Conservation (phyloP, 106 monocot species). For the Dendrobium catenatum region DNA sequence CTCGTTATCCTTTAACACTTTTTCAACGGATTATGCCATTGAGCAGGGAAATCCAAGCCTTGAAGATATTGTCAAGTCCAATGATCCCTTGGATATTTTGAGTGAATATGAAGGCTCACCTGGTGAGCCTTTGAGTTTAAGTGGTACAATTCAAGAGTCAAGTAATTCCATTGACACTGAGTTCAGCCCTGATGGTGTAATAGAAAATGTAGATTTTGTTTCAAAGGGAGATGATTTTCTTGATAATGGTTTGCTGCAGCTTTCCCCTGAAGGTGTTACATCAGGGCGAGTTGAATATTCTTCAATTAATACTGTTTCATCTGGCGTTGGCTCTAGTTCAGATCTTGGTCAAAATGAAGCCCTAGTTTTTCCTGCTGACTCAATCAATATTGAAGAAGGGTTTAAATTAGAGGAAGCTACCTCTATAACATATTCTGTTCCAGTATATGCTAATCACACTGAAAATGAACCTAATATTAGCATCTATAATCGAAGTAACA, state of each 20-base stretch:
- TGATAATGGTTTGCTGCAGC: constrained; percentile 16
- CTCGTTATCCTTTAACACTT: constrained; percentile 10
- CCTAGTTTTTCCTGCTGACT: neutral
- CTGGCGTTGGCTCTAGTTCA: constrained; percentile 13
- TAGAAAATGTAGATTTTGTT: constrained; percentile 9
- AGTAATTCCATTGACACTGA: constrained; percentile 18
- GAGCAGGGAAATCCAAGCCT: constrained; percentile 11
- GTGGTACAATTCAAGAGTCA: constrained; percentile 18
- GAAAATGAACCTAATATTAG: constrained; percentile 19
- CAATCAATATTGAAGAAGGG: constrained; percentile 12
- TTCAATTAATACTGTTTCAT: constrained; percentile 16
- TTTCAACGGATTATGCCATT: constrained; percentile 11
- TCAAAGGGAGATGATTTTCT: constrained; percentile 21
- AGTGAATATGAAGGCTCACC: constrained; percentile 19
- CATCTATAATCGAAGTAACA: constrained; percentile 13
- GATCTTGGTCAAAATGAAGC: constrained; percentile 22
- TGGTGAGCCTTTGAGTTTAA: constrained; percentile 20
- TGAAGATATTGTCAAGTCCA: constrained; percentile 14
- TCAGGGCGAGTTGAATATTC: constrained; percentile 2
- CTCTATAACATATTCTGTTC: constrained; percentile 10
- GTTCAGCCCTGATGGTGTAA: constrained; percentile 5
- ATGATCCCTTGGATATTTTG: constrained; percentile 8
- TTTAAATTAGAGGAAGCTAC: constrained; percentile 8
- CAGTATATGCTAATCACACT: constrained; percentile 5
- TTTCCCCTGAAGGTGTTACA: constrained; percentile 9